phyloP scores from a whole-genome alignment of 2,329 filamentous ascomycete species.

The Ophiostoma montium region DNA sequence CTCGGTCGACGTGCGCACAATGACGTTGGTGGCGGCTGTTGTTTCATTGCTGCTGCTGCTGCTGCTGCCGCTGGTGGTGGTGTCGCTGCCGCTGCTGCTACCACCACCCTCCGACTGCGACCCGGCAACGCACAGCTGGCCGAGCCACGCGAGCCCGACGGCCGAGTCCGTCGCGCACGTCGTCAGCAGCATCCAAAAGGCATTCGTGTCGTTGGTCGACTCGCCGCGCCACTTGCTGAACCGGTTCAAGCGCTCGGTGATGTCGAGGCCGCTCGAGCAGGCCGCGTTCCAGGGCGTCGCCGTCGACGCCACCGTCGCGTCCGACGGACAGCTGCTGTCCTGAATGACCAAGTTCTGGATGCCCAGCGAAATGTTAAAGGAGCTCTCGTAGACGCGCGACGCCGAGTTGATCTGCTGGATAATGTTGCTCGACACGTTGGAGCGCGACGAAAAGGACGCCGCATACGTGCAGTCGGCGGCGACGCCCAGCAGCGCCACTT shows the following conservation, averaged over 20 bases:
- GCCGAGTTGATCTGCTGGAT: slow-evolving; percentile 76
- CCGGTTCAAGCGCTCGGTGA: slow-evolving; percentile 66
- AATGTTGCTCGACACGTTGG: slow-evolving; percentile 57
- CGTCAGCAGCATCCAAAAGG: slow-evolving; percentile 83
- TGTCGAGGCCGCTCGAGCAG: slow-evolving; percentile 49
- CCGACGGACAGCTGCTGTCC: slow-evolving; percentile 58
- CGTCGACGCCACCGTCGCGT: slow-evolving; percentile 38
- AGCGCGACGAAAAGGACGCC: slow-evolving; percentile 49
- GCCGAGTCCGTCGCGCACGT: slow-evolving; percentile 70
- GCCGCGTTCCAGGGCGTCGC: slow-evolving; percentile 70
- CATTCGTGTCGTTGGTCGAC: slow-evolving; percentile 57
- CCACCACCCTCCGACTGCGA: slow-evolving; percentile 40
- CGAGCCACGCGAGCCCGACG: slow-evolving; percentile 86
- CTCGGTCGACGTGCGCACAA: slow-evolving; percentile 67
- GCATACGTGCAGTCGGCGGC: slow-evolving; percentile 90
- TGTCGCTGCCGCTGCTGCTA: slow-evolving; percentile 43
- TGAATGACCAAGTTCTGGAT: slow-evolving; percentile 75
- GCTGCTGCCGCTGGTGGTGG: slow-evolving; percentile 81
- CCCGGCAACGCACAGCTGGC: slow-evolving; percentile 60
- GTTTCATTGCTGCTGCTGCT: slow-evolving; percentile 45
- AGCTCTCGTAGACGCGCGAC: slow-evolving; percentile 73
- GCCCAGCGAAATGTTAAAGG: slow-evolving; percentile 90
- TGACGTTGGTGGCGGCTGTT: slow-evolving; percentile 77
- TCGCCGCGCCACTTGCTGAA: slow-evolving; percentile 83
- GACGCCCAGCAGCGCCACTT: slow-evolving; percentile 80